Conservation (phyloP, 2,329 filamentous ascomycete genomes). For the Sporothrix dimorphospora region DNA sequence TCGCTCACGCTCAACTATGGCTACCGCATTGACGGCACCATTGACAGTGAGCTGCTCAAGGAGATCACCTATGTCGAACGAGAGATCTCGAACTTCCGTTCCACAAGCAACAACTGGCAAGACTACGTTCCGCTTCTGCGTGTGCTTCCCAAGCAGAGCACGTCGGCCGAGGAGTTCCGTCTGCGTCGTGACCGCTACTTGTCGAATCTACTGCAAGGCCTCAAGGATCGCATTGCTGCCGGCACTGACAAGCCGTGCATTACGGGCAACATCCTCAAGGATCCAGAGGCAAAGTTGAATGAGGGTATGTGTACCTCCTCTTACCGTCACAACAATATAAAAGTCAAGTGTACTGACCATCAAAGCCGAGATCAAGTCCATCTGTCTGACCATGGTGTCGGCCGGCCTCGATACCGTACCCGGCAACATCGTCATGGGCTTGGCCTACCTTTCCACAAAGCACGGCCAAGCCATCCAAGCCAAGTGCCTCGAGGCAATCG, state of each 20-base stretch:
- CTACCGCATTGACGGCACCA: slow-evolving; percentile 66
- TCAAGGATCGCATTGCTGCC: slow-evolving; percentile 38
- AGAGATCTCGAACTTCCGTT: slow-evolving; percentile 73
- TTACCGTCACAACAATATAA: neutral
- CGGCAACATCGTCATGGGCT: slow-evolving; percentile 76
- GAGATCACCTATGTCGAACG: slow-evolving; percentile 78
- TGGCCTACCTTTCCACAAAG: slow-evolving; percentile 70
- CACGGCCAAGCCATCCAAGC: slow-evolving; percentile 71
- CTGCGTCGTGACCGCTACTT: slow-evolving; percentile 54
- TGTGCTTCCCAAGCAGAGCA: slow-evolving; percentile 59
- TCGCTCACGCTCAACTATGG: slow-evolving; percentile 80
- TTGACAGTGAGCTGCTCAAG: slow-evolving; percentile 65
- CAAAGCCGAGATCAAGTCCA: slow-evolving; percentile 66
- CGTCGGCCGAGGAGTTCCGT: slow-evolving; percentile 66
- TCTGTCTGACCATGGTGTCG: slow-evolving; percentile 75
- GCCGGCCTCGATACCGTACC: slow-evolving; percentile 82
- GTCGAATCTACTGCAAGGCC: slow-evolving; percentile 64
- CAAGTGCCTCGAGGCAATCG: slow-evolving; percentile 70
- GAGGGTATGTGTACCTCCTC: slow-evolving; percentile 12
- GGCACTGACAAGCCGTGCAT: slow-evolving; percentile 37
- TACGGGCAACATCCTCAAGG: slow-evolving; percentile 37
- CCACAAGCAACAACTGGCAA: slow-evolving; percentile 79
- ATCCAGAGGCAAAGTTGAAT: slow-evolving; percentile 33
- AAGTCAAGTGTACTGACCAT: neutral
- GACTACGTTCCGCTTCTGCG: slow-evolving; percentile 65